These are phyloP conservation scores for Pichia sp. DNA, from an alignment of 1,139 yeast species.

Conservation along the genomic window DNA sequence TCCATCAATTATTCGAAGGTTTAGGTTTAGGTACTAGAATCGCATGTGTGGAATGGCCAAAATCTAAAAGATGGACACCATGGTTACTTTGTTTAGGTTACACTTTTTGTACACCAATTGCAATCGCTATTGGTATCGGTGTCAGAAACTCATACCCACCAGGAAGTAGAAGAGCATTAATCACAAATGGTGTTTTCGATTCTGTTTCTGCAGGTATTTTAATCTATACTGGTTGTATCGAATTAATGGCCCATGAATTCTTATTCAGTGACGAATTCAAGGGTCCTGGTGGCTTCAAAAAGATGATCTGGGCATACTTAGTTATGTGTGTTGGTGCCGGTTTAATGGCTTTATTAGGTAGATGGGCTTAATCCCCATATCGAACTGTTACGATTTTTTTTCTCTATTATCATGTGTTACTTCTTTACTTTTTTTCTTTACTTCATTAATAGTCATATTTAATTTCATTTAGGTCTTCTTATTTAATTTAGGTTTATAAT, in stretches of 20 bases:
- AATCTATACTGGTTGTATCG: conserved; percentile 82
- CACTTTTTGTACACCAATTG: conserved; percentile 77
- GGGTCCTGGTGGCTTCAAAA: conserved; percentile 44
- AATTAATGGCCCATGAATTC: conserved; percentile 87
- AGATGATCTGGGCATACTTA: conserved; percentile 40
- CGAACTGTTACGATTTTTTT: not conserved
- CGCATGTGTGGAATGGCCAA: conserved; percentile 71
- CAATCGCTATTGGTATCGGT: conserved; percentile 84
- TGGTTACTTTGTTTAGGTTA: conserved; percentile 36
- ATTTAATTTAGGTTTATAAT: too few species aligned
- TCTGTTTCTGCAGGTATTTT: conserved; percentile 84
- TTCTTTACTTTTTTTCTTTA: too few species aligned
- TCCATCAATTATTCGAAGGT: conserved; percentile 94
- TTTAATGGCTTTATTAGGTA: conserved; percentile 80
- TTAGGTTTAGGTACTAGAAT: conserved; percentile 86
- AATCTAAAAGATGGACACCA: conserved; percentile 28
- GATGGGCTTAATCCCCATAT: conserved; percentile 60
- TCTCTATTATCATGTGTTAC: not conserved
- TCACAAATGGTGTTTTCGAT: conserved; percentile 79
- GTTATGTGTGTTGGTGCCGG: conserved; percentile 71
- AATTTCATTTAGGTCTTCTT: too few species aligned
- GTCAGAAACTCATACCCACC: conserved; percentile 63
- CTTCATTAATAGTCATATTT: too few species aligned
- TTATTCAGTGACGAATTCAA: conserved; percentile 64
- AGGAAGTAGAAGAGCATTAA: conserved; percentile 57